Evolutionary conservation across 208 protist species (phyloP).

Genomic region (Crithidia fasciculata): DNA sequence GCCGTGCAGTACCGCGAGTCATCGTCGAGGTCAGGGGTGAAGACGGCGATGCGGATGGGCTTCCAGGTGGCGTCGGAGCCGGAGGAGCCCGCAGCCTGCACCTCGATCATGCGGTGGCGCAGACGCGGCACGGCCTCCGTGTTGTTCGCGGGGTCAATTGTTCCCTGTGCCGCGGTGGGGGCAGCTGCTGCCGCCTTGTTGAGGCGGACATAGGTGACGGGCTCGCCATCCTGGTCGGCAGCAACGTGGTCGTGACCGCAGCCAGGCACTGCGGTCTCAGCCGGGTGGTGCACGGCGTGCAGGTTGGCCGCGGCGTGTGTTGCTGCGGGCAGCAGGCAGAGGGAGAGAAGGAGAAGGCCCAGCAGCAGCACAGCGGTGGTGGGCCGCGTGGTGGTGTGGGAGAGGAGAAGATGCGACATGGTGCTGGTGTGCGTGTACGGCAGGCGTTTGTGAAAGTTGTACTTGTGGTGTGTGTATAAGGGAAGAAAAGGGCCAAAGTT

Average conservation of each 20-base stretch:
- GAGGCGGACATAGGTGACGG: conserved; percentile 26
- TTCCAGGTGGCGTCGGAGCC: conserved; percentile 16
- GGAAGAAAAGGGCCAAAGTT: background rate
- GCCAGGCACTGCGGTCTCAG: background rate
- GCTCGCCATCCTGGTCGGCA: conserved; percentile 9
- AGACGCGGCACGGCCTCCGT: background rate
- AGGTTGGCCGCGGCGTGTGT: background rate
- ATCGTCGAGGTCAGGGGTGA: conserved; percentile 44
- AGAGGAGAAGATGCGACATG: background rate
- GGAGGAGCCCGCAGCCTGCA: background rate
- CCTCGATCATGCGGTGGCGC: conserved; percentile 6
- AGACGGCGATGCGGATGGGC: conserved; percentile 60
- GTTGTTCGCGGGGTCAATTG: background rate
- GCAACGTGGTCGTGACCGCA: conserved; percentile 26
- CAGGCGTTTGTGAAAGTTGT: too few relatives aligned
- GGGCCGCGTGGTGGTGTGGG: too few relatives aligned
- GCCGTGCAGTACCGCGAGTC: conserved; percentile 51
- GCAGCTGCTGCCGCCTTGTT: background rate
- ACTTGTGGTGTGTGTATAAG: background rate
- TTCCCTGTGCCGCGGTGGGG: too few relatives aligned
- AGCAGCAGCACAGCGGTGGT: background rate
- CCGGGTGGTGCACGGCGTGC: background rate
- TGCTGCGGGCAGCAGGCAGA: background rate
- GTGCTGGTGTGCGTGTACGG: background rate
- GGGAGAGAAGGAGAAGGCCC: background rate